Evolutionary conservation across 2,329 filamentous ascomycete genomes (phyloP), one percentile per base, ranked within the genome.

Genomic region (Fusarium cyanostomum): DNA sequence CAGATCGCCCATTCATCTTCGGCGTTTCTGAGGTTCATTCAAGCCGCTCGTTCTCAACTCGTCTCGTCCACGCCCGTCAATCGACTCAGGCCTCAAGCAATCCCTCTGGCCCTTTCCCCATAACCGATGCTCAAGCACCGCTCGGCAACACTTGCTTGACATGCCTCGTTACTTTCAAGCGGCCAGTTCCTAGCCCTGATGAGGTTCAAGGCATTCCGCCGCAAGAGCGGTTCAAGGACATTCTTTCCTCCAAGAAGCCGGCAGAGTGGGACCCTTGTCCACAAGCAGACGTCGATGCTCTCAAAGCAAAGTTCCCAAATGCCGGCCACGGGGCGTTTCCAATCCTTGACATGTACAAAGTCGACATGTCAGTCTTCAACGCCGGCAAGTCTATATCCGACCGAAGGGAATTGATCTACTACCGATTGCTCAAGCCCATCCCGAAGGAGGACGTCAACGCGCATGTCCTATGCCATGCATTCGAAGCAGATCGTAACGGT

Each of bases 1-100:
- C 69, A 2, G 81, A 85, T 58, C 79, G 83, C 3, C 84, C 85
- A 2, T 86, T 84, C 64, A 71, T 87, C 48, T 85, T 84, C 69
- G 77, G 79, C 21, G 81, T 85, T 3, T 75, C 77, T 3, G 72
- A 75, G 5, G 62, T 85, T 3, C 75, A 79, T 21, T 74, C 78
- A 3, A 81, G 81, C 10, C 77, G 80, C 28, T 79, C 78, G 8
- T 85, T 86, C 59, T 76, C 76, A 39, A 85, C 84, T 13, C 72
- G 81, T 7, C 73, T 81, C 3, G 81, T 87, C 34, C 81, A 78
- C 7, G 83, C 76, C 10, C 74, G 79, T 4, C 84, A 87, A 64
- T 78, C 84, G 2, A 63, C 67, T 1, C 66, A 72, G 4, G 72
- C 82, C 1, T 81, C 80, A 31, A 71, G 66, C 30, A 74, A 69